phyloP scores from a whole-genome alignment of 352 stramenopile genomes.

The Globisporangium nunn region DNA sequence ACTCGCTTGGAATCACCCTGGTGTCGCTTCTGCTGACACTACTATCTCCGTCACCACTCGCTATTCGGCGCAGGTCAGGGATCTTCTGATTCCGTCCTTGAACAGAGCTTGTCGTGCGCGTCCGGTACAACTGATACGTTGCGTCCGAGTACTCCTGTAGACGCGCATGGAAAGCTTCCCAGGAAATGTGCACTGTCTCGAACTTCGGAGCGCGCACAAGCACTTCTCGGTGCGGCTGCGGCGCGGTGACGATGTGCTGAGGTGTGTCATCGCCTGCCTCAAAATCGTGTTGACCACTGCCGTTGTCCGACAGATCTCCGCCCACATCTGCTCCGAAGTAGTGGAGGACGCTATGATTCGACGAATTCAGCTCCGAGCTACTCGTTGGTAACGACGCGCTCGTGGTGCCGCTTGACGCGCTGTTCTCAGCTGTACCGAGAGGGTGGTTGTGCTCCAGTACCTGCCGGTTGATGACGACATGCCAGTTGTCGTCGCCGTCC shows the following conservation, averaged over 20 bases:
- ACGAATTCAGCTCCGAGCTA: background rate
- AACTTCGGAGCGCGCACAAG: slow-evolving; percentile 59
- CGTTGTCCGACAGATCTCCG: background rate
- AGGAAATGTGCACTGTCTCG: slow-evolving; percentile 44
- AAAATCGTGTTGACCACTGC: background rate
- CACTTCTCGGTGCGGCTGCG: slow-evolving; percentile 19
- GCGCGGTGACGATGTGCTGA: background rate
- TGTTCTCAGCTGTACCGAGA: slow-evolving; percentile 2
- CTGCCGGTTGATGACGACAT: slow-evolving; percentile 64
- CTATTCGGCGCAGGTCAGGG: slow-evolving; percentile 20
- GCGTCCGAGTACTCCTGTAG: slow-evolving; percentile 55
- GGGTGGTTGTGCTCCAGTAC: slow-evolving; percentile 56
- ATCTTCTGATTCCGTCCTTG: slow-evolving; percentile 70
- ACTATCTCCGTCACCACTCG: background rate
- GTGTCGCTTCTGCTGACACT: slow-evolving; percentile 11
- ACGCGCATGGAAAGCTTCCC: slow-evolving; percentile 58
- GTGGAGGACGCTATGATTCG: background rate
- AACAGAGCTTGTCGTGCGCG: slow-evolving; percentile 65
- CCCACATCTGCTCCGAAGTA: background rate
- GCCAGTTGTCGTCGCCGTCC: slow-evolving; percentile 53
- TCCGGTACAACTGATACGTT: slow-evolving; percentile 72
- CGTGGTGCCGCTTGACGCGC: too few species aligned
- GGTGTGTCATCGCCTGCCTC: background rate
- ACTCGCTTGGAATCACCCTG: slow-evolving; percentile 50
- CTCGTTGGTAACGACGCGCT: background rate